Evolutionary conservation across 2,329 filamentous ascomycete species (phyloP), one percentile per base, ranked within the genome.

Genomic region (Fusarium robinianum): DNA sequence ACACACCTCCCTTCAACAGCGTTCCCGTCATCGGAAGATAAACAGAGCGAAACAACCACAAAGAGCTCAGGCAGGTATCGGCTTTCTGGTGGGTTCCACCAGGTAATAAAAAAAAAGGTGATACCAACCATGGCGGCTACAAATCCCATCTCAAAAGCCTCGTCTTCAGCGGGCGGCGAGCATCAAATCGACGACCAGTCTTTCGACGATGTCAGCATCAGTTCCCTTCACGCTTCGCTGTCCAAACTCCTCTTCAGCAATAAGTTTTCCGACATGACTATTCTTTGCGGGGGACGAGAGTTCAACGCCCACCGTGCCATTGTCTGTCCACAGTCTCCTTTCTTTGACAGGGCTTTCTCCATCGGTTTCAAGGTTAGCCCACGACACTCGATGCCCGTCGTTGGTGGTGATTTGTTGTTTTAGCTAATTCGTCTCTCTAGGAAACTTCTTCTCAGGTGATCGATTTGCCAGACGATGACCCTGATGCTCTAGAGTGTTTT

Each of bases 231-330:
- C 6, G 17, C 26, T 3, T 35, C 34, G 1, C 26, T 51, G 0
- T 26, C 37, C 0, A 32, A 18, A 1, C 40, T 61, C 10, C 5
- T 57, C 0, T 6, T 6, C 0, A 46, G 11, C 2, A 47, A 49
- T 5, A 60, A 62, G 16, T 67, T 58, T 36, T 59, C 67, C 2
- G 69, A 72, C 32, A 57, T 72, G 27, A 56, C 41, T 1, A 61
- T 72, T 15, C 37, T 23, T 6, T 72, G 68, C 41, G 46, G 49
- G 0, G 57, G 46, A 3, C 49, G 46, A 1, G 46, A 56, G 3
- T 70, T 70, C 49, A 60, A 60, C 7, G 61, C 61, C 1, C 69
- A 72, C 23, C 60, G 64, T 1, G 55, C 60, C 17, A 55, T 72
- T 11, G 51, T 72, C 5, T 71, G 67, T 42, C 31, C 62, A 1